Evolutionary conservation across 768 basidiomycete species (phyloP).

Genomic region (Russula compacta): DNA sequence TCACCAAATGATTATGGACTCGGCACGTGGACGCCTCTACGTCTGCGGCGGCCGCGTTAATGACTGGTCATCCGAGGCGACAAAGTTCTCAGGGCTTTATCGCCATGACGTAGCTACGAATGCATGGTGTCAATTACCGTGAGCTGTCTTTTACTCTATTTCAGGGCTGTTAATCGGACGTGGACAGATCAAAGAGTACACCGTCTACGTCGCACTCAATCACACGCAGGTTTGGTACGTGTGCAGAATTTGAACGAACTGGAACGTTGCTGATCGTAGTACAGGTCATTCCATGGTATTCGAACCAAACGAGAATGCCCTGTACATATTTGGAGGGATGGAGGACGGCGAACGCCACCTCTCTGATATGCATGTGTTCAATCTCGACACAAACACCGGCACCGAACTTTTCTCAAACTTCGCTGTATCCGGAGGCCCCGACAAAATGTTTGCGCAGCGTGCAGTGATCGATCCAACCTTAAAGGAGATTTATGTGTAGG

Average conservation of each 20-base stretch:
- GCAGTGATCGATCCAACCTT: conserved; percentile 56
- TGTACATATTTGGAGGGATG: conserved; percentile 72
- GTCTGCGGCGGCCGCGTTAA: conserved; percentile 69
- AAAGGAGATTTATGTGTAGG: conserved; percentile 69
- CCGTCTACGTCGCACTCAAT: conserved; percentile 34
- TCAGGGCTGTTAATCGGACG: background rate
- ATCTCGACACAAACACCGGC: conserved; percentile 47
- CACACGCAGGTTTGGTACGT: conserved; percentile 52
- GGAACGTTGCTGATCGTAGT: background rate
- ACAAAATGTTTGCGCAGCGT: conserved; percentile 65
- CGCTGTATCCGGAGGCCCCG: conserved; percentile 51
- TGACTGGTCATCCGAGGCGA: conserved; percentile 49
- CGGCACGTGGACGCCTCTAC: conserved; percentile 60
- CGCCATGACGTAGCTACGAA: conserved; percentile 57
- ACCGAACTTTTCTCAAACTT: conserved; percentile 59
- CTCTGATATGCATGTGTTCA: conserved; percentile 70
- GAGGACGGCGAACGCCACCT: conserved; percentile 50
- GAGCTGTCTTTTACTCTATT: conserved; percentile 24
- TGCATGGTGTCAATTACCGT: conserved; percentile 66
- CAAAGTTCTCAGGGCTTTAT: conserved; percentile 64
- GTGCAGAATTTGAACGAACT: background rate
- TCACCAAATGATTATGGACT: conserved; percentile 75
- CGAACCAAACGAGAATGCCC: conserved; percentile 44
- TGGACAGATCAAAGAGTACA: conserved; percentile 20
- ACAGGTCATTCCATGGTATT: conserved; percentile 77